phyloP scores from a whole-genome alignment of 768 basidiomycete genomes.

The Kondoa subrosea region DNA sequence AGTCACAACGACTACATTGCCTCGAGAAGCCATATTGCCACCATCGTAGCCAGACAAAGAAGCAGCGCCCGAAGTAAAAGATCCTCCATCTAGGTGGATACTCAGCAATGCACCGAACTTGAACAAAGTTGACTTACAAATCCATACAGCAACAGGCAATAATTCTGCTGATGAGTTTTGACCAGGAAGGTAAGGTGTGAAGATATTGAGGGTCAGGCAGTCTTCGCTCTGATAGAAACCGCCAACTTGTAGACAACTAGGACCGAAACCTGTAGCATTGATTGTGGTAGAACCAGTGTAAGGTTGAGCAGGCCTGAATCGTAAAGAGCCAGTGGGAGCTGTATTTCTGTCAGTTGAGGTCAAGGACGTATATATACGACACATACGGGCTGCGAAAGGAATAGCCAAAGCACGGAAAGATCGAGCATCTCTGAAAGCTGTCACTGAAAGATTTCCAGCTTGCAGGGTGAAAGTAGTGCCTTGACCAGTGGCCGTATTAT shows the following conservation, averaged over 20 bases:
- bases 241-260: constrained; percentile 28
- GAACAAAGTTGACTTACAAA: too few species aligned
- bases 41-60: background rate
- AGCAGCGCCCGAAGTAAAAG: background rate
- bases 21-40: background rate
- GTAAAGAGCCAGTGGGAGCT: background rate
- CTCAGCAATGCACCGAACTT: too few species aligned
- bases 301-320: background rate
- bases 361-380: background rate
- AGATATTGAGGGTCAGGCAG: background rate
- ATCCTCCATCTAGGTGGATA: too few species aligned
- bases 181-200: background rate
- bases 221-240: constrained; percentile 28
- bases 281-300: background rate
- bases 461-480: background rate
- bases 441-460: background rate
- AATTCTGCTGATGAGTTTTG: background rate
- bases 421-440: constrained; percentile 15
- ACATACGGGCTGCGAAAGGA: constrained; percentile 37
- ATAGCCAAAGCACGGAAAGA: constrained; percentile 43
- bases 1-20: background rate
- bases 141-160: background rate
- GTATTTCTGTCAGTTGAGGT: background rate
- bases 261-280: constrained; percentile 1
- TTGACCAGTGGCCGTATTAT: background rate